Percentiles rank a stretch among this genome's conserved stretches.
Evolutionary conservation across 305 asterid genomes (phyloP).

Genomic region (Rubia peregrina): DNA sequence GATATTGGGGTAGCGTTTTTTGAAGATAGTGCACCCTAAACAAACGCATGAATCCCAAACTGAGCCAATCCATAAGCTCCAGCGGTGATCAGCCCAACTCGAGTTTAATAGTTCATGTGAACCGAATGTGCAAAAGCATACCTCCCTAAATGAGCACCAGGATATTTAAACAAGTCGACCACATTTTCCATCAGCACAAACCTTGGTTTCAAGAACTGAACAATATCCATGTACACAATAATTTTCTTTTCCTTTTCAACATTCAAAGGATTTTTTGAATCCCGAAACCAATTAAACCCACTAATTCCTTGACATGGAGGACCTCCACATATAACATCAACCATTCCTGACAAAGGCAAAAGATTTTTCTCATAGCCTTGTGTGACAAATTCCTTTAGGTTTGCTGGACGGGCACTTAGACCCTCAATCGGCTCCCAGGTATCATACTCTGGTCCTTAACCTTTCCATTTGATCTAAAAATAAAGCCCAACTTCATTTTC

Average conservation of each 20-base stretch:
- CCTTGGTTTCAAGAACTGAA: constrained; percentile 47
- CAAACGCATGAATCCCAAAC: constrained; percentile 65
- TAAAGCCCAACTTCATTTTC: constrained; percentile 40
- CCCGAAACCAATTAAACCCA: too few species aligned
- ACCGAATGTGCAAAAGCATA: constrained; percentile 59
- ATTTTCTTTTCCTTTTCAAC: too few species aligned
- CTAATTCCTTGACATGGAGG: too few species aligned
- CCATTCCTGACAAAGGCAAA: constrained; percentile 57
- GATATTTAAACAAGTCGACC: constrained; percentile 62
- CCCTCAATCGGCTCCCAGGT: constrained; percentile 85
- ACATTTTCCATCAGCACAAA: constrained; percentile 84
- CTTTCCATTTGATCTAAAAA: constrained; percentile 72
- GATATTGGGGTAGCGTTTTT: constrained; percentile 72
- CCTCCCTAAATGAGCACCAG: constrained; percentile 55
- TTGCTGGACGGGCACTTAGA: constrained; percentile 53
- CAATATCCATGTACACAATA: constrained; percentile 6
- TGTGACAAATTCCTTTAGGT: constrained; percentile 51
- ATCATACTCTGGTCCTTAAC: constrained; percentile 63
- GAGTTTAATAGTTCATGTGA: constrained; percentile 60
- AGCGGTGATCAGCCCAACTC: constrained; percentile 85
- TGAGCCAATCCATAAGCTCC: constrained; percentile 90
- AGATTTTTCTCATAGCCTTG: constrained; percentile 40
- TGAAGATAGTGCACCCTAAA: constrained; percentile 72
- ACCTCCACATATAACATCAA: too few species aligned
- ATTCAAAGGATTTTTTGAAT: too few species aligned